Evolutionary conservation across 2,329 filamentous ascomycete species (phyloP), one percentile per base, ranked within the genome.

Genomic region (Byssothecium circinans): DNA sequence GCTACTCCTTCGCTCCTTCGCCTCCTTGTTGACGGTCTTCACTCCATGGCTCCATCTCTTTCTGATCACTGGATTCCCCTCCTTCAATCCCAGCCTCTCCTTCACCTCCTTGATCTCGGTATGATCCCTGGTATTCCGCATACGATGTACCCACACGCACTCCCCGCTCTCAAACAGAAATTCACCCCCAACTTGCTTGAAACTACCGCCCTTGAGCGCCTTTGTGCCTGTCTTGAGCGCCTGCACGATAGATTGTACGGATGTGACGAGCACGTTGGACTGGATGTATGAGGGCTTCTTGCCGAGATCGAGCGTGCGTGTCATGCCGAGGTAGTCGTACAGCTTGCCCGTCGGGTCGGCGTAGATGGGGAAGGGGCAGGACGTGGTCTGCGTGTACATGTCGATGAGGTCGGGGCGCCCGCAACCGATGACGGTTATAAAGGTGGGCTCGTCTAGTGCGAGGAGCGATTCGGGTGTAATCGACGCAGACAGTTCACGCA

Each of bases 61-160:
- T 41, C 66, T 41, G 43, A 64, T 41, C 6, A 65, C 63, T 30
- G 61, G 59, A 39, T 60, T 60, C 19, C 47, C 50, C 6, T 45
- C 62, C 34, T 68, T 61, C 17, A 72, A 43, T 0, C 85, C 85
- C 37, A 90, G 67, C 11, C 88, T 69, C 57, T 81, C 75, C 71
- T 83, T 81, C 45, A 91, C 60, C 66, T 85, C 84, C 0, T 78
- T 77, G 1, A 91, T 76, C 74, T 91, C 88, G 1, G 81, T 81
- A 64, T 95, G 89, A 57, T 91, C 89, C 40, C 89, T 75, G 11
- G 88, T 92, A 47, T 82, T 88, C 64, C 78, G 78, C 89, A 95
- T 95, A 22, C 88, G 79, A 71, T 92, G 88, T 60, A 86, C 91
- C 89, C 89, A 95, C 1, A 82, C 84, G 22, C 89, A 80, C 45